Conservation (phyloP, 2,329 filamentous ascomycete genomes). For the Aspergillus sp. region DNA sequence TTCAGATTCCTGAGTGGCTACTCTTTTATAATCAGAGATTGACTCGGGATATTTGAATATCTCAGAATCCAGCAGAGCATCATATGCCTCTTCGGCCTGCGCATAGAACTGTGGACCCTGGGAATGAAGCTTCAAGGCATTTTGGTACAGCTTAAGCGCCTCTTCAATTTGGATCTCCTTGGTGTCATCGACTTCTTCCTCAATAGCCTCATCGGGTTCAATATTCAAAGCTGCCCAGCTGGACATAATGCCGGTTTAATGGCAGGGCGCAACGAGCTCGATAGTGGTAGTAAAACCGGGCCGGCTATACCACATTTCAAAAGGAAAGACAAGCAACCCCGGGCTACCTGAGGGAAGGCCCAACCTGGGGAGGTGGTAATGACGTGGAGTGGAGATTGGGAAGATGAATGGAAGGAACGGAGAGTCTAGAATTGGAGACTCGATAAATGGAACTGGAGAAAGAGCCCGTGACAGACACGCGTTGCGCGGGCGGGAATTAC, state of each 20-base stretch:
- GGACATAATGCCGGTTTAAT: slow-evolving; percentile 43
- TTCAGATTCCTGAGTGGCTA: slow-evolving; percentile 54
- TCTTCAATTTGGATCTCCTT: slow-evolving; percentile 98
- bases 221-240: slow-evolving; percentile 89
- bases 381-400: neutral
- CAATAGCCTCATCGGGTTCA: slow-evolving; percentile 84
- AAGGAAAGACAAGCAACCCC: neutral
- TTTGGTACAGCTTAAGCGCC: slow-evolving; percentile 91
- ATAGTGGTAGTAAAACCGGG: slow-evolving; percentile 7
- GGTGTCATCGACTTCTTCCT: slow-evolving; percentile 91
- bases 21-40: slow-evolving; percentile 77
- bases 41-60: slow-evolving; percentile 93
- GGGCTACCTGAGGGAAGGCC: slow-evolving; percentile 5
- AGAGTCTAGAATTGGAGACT: slow-evolving; percentile 6
- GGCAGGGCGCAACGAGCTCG: slow-evolving; percentile 18
- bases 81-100: slow-evolving; percentile 79
- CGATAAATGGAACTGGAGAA: neutral
- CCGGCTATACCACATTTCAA: slow-evolving; percentile 26
- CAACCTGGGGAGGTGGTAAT: neutral
- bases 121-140: slow-evolving; percentile 84
- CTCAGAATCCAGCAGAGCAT: slow-evolving; percentile 82
- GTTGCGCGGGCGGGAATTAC: slow-evolving; percentile 23
- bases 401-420: neutral
- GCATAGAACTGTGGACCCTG: slow-evolving; percentile 76
- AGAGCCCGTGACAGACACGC: slow-evolving; percentile 18